These are phyloP conservation scores for Hanseniaspora osmophila DNA, from an alignment of 805 yeast species.

Conservation along the genomic window DNA sequence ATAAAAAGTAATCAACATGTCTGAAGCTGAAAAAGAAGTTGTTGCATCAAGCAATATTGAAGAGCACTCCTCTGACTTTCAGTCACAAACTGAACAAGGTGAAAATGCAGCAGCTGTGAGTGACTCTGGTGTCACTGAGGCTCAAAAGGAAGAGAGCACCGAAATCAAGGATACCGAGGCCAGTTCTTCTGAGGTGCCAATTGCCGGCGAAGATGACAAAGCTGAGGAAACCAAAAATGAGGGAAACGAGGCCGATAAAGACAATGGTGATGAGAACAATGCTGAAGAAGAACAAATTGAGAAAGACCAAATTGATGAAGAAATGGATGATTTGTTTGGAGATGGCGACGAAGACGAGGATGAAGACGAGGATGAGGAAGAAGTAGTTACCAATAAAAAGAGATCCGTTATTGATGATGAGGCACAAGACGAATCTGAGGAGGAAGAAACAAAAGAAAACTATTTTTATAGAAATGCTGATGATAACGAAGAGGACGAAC, in stretches of 20 bases:
- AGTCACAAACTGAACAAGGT: too few relatives aligned
- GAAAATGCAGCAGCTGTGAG: constrained; percentile 18
- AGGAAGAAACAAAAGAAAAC: constrained; percentile 16
- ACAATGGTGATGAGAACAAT: constrained; percentile 1
- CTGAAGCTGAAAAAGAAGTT: too few relatives aligned
- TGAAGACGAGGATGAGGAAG: constrained; percentile 15
- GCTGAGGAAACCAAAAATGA: constrained; percentile 4
- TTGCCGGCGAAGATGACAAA: neutral
- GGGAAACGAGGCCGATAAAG: constrained; percentile 3
- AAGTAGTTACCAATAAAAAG: constrained; percentile 11
- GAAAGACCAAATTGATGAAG: constrained; percentile 20
- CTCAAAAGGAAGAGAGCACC: constrained; percentile 8
- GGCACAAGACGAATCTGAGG: constrained; percentile 20
- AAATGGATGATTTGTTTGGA: constrained; percentile 30
- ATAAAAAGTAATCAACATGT: too few relatives aligned
- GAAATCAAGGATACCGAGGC: constrained; percentile 10
- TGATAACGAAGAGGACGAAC: constrained; percentile 12
- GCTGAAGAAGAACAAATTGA: constrained; percentile 5
- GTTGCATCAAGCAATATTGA: too few relatives aligned
- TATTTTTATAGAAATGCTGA: neutral
- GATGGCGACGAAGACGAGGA: constrained; percentile 20
- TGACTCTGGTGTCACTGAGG: constrained; percentile 27
- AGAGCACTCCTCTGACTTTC: too few relatives aligned
- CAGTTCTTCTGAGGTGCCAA: constrained; percentile 1
- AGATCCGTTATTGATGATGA: constrained; percentile 12